Percentiles rank a stretch among this genome's conserved stretches.
phyloP scores from a whole-genome alignment of 306 rosid genomes.

The Nissolia schottii region DNA sequence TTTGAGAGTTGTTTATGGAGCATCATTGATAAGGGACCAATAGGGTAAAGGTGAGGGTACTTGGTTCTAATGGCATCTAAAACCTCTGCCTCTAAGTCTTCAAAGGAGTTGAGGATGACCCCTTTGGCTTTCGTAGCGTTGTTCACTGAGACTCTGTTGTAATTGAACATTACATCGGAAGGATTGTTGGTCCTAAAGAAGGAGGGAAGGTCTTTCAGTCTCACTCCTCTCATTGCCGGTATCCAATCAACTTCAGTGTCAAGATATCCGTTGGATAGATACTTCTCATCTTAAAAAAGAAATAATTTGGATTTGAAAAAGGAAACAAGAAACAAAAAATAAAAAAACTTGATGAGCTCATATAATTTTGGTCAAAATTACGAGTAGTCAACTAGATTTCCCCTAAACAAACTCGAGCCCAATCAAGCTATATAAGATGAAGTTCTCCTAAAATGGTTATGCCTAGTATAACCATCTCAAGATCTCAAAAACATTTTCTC shows the following conservation, averaged over 20 bases:
- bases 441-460: background rate
- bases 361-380: no score
- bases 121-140: slow-evolving; percentile 27
- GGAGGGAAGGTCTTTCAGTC: slow-evolving; percentile 34
- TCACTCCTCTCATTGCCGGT: slow-evolving; percentile 30
- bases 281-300: slow-evolving; percentile 25
- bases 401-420: no score
- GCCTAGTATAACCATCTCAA: no score
- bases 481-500: no score
- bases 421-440: no score
- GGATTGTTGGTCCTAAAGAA: slow-evolving; percentile 26
- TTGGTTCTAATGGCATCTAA: slow-evolving; percentile 21
- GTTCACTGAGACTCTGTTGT: slow-evolving; percentile 13
- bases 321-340: no score
- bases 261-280: slow-evolving; percentile 23
- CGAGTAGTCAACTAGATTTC: no score
- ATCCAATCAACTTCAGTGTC: slow-evolving; percentile 39
- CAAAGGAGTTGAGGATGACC: slow-evolving; percentile 33
- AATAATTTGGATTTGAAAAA: background rate
- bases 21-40: slow-evolving; percentile 37
- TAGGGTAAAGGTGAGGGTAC: slow-evolving; percentile 29
- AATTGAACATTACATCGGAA: slow-evolving; percentile 30
- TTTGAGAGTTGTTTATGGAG: slow-evolving; percentile 5
- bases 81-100: slow-evolving; percentile 33
- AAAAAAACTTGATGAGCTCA: background rate